Evolutionary conservation across 495 filamentous ascomycete genomes (phyloP), one percentile per base, ranked within the genome.

Genomic region (Neurospora terricola): DNA sequence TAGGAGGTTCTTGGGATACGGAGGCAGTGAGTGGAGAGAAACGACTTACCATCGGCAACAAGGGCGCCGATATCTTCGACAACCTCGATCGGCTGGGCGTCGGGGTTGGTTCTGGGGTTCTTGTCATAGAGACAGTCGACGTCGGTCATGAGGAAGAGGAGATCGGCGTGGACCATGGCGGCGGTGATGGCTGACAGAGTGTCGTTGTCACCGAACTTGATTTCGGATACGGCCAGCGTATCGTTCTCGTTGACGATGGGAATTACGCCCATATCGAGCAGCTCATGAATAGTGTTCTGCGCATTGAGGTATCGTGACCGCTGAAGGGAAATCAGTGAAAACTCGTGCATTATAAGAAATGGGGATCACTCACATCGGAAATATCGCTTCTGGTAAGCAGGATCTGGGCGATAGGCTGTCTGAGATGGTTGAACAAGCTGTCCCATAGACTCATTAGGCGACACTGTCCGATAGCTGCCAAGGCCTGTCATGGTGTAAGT

Each of bases 181-280:
- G 96, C 95, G 2, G 96, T 97, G 76, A 99, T 97, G 48, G 96
- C 96, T 39, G 93, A 96, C 38, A 99, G 84, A 16, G 96, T 99
- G 82, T 99, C 96, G 77, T 99, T 99, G 84, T 99, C 96, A 74
- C 96, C 96, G 78, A 99, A 99, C 87, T 98, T 98, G 80, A 99
- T 98, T 88, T 99, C 96, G 66, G 95, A 91, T 78, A 99, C 96
- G 54, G 94, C 93, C 62, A 99, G 83, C 7, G 96, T 99, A 81
- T 99, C 96, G 81, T 99, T 99, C 81, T 99, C 96, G 77, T 99
- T 99, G 73, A 99, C 96, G 75, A 99, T 97, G 3, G 96, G 96
- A 73, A 99, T 96, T 14, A 98, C 94, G 1, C 93, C 93, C 96
- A 98, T 97, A 73, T 93, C 89, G 40, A 99, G 86, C 27, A 99